A percentile compares a stretch with the other conserved stretches of the same genome.
phyloP scores from a whole-genome alignment of 2,329 filamentous ascomycete species.

The Tolypocladium ophioglossoides region DNA sequence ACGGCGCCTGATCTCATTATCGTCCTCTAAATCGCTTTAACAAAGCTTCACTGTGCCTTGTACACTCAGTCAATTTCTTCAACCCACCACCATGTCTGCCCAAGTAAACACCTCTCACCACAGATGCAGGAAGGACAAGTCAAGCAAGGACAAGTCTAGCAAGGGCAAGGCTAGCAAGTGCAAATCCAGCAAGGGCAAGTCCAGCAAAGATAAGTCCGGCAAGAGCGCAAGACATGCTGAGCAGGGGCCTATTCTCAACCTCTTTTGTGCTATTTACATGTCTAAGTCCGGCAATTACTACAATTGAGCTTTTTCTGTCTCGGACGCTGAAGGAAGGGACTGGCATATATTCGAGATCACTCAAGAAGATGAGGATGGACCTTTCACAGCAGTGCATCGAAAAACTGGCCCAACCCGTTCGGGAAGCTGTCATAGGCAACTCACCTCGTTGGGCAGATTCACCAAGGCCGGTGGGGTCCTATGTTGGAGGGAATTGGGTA shows the following conservation, averaged over 20 bases:
- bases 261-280: background rate
- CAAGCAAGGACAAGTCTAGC: background rate
- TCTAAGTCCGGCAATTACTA: background rate
- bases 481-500: background rate
- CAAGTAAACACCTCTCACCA: background rate
- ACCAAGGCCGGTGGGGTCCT: background rate
- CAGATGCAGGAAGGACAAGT: background rate
- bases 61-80: background rate
- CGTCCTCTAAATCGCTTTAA: no score
- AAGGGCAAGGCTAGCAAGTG: background rate
- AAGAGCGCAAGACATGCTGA: background rate
- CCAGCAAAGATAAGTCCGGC: background rate
- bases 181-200: background rate
- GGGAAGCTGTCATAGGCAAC: background rate
- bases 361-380: background rate
- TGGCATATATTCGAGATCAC: background rate
- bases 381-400: background rate
- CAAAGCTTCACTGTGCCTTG: background rate
- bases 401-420: background rate
- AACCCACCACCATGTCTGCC: background rate
- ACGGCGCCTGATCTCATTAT: no score
- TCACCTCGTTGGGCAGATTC: background rate
- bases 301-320: background rate
- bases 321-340: background rate
- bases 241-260: background rate